Base-by-base conservation (phyloP, 306 rosid species). In the Medicago truncatula region DNA sequence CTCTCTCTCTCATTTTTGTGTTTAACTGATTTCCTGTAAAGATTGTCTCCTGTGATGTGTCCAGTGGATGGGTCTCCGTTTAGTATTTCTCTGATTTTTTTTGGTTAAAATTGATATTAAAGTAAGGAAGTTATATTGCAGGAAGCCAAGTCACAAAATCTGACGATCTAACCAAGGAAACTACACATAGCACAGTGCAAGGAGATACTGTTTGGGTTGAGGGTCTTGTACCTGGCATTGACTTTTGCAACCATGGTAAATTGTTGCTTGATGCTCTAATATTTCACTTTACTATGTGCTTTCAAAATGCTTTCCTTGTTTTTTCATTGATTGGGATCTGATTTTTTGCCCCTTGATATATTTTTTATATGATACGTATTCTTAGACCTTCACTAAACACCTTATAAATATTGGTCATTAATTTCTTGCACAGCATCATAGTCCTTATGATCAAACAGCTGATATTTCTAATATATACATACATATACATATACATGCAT, bases 171-270 rank as follows among this genome's bases (percentile, higher is more conserved):
- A 83, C 75, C 76, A 67, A 73, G 73, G 86, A 78, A 85, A 84
- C 34, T 72, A 60, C 85, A 38, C 71, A 79, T 74, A 75, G 25
- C 44, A 67, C 87, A 28, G 46, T 50, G 2, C 82, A 83, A 78
- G 87, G 75, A 71, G 93, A 84, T 75, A 88, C 86, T 70, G 86
- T 95, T 58, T 95, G 96, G 91, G 99, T 92, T 76, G 97, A 95
- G 88, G 99, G 99, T 83, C 97, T 92, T 89, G 96, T 92, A 69
- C 99, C 99, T 49, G 99, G 92, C 68, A 85, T 95, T 83, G 99
- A 95, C 86, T 92, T 95, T 79, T 90, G 99, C 82, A 95, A 92
- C 86, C 99, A 95, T 71, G 97, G 99, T 95, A 87, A 74, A 72
- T 40, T 65, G 70, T 74, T 74, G 66, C 20, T 72, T 56, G 61